Evolutionary conservation across 2,329 filamentous ascomycete species (phyloP), one percentile per base, ranked within the genome.

Genomic region (Harringtonia aguacate): DNA sequence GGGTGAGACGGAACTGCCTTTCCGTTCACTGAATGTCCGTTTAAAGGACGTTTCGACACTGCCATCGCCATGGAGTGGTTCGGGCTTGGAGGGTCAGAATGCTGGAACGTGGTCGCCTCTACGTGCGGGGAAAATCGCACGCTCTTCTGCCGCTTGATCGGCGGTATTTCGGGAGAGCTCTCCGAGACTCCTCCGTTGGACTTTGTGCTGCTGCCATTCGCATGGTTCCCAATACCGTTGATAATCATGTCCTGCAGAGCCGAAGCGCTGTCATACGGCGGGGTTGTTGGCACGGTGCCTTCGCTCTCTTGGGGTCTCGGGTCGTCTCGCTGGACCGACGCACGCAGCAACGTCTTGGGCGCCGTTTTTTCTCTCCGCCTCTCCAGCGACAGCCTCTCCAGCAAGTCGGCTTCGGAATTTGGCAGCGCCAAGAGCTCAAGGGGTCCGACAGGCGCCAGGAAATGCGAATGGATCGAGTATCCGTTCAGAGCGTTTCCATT

Each of bases 91-190:
- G 74, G 72, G 33, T 77, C 73, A 0, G 61, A 61, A 18, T 65
- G 58, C 36, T 69, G 55, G 48, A 80, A 80, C 1, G 79, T 79
- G 2, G 77, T 75, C 9, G 79, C 78, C 54, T 82, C 73, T 2
- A 85, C 75, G 14, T 69, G 73, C 1, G 81, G 74, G 4, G 82
- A 84, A 54, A 86, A 86, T 9, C 80, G 75, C 3, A 86, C 83
- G 44, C 74, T 81, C 62, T 86, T 87, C 34, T 62, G 63, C 30
- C 68, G 64, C 53, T 69, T 73, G 8, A 55, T 22, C 4, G 55
- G 50, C 24, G 43, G 35, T 3, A 14, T 38, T 8, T 41, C 15
- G 13, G 15, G n/a, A n/a, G n/a, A n/a, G n/a, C n/a, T n/a, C n/a
- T n/a, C n/a, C n/a, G n/a, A n/a, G n/a, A n/a, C n/a, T n/a, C n/a